Conservation (phyloP, 2,329 filamentous ascomycete species). For the Alternaria consortialis region DNA sequence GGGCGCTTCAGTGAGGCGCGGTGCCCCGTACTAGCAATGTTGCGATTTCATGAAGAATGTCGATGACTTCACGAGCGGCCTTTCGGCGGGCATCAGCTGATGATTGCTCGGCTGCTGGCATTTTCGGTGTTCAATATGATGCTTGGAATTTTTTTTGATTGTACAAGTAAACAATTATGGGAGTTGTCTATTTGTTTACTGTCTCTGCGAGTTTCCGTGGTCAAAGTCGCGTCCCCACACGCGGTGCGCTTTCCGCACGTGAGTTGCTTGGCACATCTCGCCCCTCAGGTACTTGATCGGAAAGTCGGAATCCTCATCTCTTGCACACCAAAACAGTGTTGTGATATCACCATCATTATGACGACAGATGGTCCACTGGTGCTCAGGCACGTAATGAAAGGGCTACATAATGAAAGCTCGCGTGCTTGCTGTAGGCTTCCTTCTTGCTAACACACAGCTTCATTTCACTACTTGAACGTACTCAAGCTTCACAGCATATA, state of each 20-base stretch:
- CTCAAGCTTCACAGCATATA: not conserved
- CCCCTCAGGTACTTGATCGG: not conserved
- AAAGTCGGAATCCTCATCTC: constrained; percentile 6
- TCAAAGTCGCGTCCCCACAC: constrained; percentile 5
- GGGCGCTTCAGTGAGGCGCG: not conserved
- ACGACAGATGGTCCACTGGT: constrained; percentile 3
- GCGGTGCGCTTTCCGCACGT: constrained; percentile 15
- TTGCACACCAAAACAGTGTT: constrained; percentile 1
- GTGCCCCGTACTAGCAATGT: constrained; percentile 77
- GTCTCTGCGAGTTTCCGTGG: not conserved
- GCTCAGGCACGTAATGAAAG: not conserved
- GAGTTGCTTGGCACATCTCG: constrained; percentile 11
- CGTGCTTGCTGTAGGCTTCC: constrained; percentile 1
- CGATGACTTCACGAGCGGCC: constrained; percentile 80
- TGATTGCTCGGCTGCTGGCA: constrained; percentile 35
- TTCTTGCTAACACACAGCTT: not conserved
- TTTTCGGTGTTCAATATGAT: constrained; percentile 3
- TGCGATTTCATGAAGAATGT: constrained; percentile 84
- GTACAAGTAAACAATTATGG: not conserved
- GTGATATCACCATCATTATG: constrained; percentile 22
- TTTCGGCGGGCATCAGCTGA: constrained; percentile 67
- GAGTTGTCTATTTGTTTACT: constrained; percentile 12
- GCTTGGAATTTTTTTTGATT: not conserved
- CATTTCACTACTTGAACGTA: not conserved
- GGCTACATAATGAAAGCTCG: constrained; percentile 9